These are phyloP conservation scores for Trypanosoma caninum DNA, from an alignment of 208 protist species.

Conservation along the genomic window DNA sequence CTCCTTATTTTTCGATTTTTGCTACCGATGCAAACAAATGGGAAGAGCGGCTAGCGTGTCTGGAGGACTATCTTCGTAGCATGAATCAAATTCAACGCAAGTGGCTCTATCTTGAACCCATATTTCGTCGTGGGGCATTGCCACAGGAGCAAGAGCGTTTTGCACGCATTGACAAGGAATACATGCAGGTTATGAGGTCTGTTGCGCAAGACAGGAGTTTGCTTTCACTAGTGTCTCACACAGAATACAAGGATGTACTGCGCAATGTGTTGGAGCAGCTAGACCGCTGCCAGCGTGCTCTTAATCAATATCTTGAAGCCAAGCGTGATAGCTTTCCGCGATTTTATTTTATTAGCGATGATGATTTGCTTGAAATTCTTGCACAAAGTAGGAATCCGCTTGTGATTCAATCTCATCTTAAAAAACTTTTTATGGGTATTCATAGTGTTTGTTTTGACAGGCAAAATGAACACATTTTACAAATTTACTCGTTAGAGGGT, in stretches of 20 bases:
- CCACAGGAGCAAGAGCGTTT: slow-evolving; percentile 96
- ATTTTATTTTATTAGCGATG: slow-evolving; percentile 99
- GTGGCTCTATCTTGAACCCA: slow-evolving; percentile 99
- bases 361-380: slow-evolving; percentile 98
- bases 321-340: slow-evolving; percentile 96
- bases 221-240: slow-evolving; percentile 76
- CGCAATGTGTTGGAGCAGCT: slow-evolving; percentile 93
- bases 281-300: slow-evolving; percentile 95
- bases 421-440: slow-evolving; percentile 98
- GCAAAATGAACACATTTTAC: slow-evolving; percentile 83
- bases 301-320: slow-evolving; percentile 97
- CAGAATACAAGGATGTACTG: slow-evolving; percentile 81
- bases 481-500: slow-evolving; percentile 90
- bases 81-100: slow-evolving; percentile 98
- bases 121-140: slow-evolving; percentile 96
- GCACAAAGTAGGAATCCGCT: slow-evolving; percentile 93
- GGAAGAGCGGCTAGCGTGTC: slow-evolving; percentile 88
- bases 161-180: slow-evolving; percentile 92
- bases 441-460: slow-evolving; percentile 93
- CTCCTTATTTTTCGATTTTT: slow-evolving; percentile 94
- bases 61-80: slow-evolving; percentile 90
- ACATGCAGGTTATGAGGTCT: slow-evolving; percentile 90
- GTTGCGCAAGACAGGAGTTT: slow-evolving; percentile 85
- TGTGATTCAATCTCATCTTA: slow-evolving; percentile 97
- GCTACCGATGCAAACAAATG: slow-evolving; percentile 87